Evolutionary conservation across 2,329 filamentous ascomycete genomes (phyloP), one percentile per base, ranked within the genome.

Genomic region (Fusarium paranaense): DNA sequence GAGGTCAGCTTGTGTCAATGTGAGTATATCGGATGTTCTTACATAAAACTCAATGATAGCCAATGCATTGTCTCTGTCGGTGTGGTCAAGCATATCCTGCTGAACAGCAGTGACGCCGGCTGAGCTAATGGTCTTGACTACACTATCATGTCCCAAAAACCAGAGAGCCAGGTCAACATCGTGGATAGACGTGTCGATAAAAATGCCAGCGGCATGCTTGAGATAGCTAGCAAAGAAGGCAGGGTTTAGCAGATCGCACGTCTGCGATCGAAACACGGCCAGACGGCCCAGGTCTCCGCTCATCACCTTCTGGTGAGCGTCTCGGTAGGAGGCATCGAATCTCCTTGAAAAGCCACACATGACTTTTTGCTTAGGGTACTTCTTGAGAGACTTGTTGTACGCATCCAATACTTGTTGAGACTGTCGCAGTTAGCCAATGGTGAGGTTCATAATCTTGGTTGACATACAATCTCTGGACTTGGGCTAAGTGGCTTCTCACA

Each of bases 311-410:
- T 60, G 57, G 38, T 60, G 37, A 32, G 57, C 57, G 37, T 60
- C 57, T 60, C 57, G 57, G 57, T 60, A 60, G 0, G 57, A 60
- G 18, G 57, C 57, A 22, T 60, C 57, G 14, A 60, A 60, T 32
- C 57, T 45, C n/a, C 57, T 38, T 13, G 57, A 60, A 14, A 60
- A 60, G 13, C 57, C 57, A 1, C 57, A 60, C 57, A 60, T 45
- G 57, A 45, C 57, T 6, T 60, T 60, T 45, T 42, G 57, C n/a
- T 32, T 22, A 2, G 57, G 57, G 14, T 60, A 18, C 9, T 20
- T 45, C 13, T 60, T 60, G 13, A 60, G 10, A 11, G 57, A 32
- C 56, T 40, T 59, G 10, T 38, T 37, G 35, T 59, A 40, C 10
- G 56, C 35, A 30, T 59, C 56, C 18, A 59, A 25, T 11, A 59